Conservation (phyloP, 176 grass and related monocot species). For the Rhynchospora breviuscula region DNA sequence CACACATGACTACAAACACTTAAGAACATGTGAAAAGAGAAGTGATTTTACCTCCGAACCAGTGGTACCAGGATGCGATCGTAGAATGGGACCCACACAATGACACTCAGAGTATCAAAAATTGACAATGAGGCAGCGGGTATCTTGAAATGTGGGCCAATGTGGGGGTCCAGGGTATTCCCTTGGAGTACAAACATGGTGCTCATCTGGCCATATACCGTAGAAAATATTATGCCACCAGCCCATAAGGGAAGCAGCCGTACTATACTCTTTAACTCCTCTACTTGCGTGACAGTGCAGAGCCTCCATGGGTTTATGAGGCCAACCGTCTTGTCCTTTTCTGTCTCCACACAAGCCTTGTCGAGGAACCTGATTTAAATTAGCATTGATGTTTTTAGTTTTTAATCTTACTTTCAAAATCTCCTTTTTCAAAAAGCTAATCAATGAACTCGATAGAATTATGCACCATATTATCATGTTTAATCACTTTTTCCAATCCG, state of each 20-base stretch:
- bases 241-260: constrained; percentile 11
- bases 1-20: neutral
- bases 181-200: constrained; percentile 42
- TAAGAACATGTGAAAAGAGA: neutral
- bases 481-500: neutral
- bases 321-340: neutral
- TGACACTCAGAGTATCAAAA: constrained; percentile 20
- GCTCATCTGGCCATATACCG: constrained; percentile 37
- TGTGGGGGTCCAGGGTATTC: constrained; percentile 30
- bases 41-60: neutral
- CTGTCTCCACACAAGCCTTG: neutral
- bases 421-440: neutral
- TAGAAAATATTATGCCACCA: constrained; percentile 8
- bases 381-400: too few species aligned
- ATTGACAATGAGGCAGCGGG: constrained; percentile 17
- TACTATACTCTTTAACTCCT: neutral
- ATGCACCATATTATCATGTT: neutral
- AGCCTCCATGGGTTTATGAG: neutral
- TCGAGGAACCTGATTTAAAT: constrained; percentile 14
- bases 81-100: constrained; percentile 18
- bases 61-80: constrained; percentile 5
- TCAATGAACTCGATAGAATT: neutral
- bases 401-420: neutral
- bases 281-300: constrained; percentile 6
- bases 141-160: constrained; percentile 18